These are phyloP conservation scores for Tricholoma matsutake DNA, from an alignment of 768 basidiomycete genomes.

Conservation along the genomic window DNA sequence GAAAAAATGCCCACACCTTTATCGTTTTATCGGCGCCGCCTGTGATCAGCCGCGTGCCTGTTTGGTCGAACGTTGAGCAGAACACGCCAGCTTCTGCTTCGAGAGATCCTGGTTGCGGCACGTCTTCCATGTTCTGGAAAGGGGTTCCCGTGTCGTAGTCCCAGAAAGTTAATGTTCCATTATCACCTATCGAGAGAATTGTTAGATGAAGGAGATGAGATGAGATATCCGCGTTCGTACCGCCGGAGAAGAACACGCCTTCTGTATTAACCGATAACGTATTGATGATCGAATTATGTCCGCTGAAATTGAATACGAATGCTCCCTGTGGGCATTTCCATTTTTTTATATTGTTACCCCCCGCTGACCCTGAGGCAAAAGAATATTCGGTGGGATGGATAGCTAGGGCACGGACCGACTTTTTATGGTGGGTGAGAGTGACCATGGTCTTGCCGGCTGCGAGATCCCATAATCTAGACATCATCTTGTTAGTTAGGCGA, in stretches of 20 bases:
- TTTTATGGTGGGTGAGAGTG: slow-evolving; percentile 99
- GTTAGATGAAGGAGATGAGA: not conserved
- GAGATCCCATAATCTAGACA: slow-evolving; percentile 85
- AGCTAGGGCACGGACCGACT: slow-evolving; percentile 90
- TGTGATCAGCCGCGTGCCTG: slow-evolving; percentile 90
- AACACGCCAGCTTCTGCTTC: slow-evolving; percentile 97
- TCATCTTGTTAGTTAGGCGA: not conserved
- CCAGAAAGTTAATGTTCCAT: slow-evolving; percentile 90
- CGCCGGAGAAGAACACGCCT: slow-evolving; percentile 96
- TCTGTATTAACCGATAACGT: slow-evolving; percentile 91
- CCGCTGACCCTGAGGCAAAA: slow-evolving; percentile 92
- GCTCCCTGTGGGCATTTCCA: slow-evolving; percentile 98
- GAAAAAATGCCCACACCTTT: slow-evolving; percentile 55
- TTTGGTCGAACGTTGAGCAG: slow-evolving; percentile 95
- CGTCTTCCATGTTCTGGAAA: slow-evolving; percentile 91
- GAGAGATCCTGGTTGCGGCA: slow-evolving; percentile 95
- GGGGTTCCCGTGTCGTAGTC: slow-evolving; percentile 93
- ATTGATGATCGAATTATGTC: slow-evolving; percentile 98
- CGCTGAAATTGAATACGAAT: slow-evolving; percentile 95
- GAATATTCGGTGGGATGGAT: slow-evolving; percentile 97
- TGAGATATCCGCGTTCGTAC: slow-evolving; percentile 39
- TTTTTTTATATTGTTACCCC: slow-evolving; percentile 99
- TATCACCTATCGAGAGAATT: slow-evolving; percentile 61
- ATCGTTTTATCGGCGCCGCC: slow-evolving; percentile 99
- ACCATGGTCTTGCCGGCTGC: slow-evolving; percentile 97